Evolutionary conservation across 2,329 filamentous ascomycete species (phyloP).

Genomic region (Pestalotiopsis sp.): DNA sequence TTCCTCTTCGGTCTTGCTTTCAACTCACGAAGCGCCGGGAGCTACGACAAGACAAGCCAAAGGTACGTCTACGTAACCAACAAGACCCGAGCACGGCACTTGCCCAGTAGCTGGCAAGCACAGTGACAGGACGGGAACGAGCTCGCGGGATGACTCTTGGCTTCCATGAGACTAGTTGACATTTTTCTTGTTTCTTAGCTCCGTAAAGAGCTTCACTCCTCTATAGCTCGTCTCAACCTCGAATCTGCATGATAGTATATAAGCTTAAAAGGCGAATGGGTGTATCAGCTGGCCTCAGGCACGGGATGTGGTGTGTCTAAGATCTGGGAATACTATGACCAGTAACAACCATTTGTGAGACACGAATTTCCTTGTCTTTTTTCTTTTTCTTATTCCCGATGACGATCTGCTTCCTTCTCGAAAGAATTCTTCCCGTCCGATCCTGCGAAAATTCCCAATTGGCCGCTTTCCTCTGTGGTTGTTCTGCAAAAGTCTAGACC

Average conservation of each 20-base stretch:
- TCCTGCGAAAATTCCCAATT: no score
- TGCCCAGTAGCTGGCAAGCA: background rate
- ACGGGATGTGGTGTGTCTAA: background rate
- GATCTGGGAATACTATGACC: background rate
- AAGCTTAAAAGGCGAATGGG: background rate
- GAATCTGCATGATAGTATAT: background rate
- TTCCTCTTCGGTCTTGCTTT: background rate
- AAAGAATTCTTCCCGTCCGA: background rate
- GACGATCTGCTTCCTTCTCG: background rate
- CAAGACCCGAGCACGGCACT: background rate
- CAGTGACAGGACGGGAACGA: background rate
- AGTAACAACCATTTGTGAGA: background rate
- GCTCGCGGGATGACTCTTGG: background rate
- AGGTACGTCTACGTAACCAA: background rate
- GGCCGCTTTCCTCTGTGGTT: background rate
- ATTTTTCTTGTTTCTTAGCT: no score
- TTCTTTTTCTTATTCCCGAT: background rate
- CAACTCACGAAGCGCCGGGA: background rate
- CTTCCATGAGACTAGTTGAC: no score
- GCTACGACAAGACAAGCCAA: background rate
- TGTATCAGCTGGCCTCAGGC: background rate
- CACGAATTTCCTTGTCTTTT: background rate
- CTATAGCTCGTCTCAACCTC: background rate
- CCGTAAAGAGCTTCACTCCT: no score
- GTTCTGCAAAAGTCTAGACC: background rate